phyloP scores from a whole-genome alignment of 495 filamentous ascomycete species.

The Hypoxylon subgilvum region DNA sequence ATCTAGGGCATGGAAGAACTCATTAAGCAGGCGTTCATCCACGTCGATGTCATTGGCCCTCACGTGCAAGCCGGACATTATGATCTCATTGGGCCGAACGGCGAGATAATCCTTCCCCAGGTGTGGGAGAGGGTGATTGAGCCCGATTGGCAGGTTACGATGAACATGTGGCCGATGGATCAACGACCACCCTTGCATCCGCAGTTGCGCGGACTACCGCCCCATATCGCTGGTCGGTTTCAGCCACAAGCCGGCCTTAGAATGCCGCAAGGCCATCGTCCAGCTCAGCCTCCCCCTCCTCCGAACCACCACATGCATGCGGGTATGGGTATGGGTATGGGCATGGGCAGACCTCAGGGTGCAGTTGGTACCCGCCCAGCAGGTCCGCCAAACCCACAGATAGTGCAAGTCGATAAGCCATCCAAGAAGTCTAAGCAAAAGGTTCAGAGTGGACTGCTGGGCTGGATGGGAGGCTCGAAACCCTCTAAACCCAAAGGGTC shows the following conservation, averaged over 20 bases:
- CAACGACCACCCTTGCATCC: conserved; percentile 32
- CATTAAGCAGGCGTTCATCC: conserved; percentile 85
- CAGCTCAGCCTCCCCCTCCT: conserved; percentile 13
- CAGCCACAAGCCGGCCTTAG: background rate
- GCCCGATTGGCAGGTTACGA: conserved; percentile 87
- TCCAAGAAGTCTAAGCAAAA: conserved; percentile 37
- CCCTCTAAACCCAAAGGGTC: conserved; percentile 41
- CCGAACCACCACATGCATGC: conserved; percentile 5
- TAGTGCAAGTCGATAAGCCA: conserved; percentile 31
- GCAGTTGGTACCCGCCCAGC: background rate
- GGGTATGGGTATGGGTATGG: conserved; percentile 11
- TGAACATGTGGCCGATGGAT: conserved; percentile 96
- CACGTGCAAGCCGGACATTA: conserved; percentile 87
- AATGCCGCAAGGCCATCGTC: background rate
- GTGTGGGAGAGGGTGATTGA: conserved; percentile 86
- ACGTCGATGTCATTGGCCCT: conserved; percentile 80
- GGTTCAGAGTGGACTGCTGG: conserved; percentile 39
- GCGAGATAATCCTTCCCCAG: conserved; percentile 85
- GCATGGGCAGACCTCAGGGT: conserved; percentile 2
- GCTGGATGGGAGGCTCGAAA: conserved; percentile 46
- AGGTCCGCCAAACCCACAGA: conserved; percentile 3
- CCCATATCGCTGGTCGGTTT: conserved; percentile 11
- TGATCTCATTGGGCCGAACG: conserved; percentile 81
- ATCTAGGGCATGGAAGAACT: conserved; percentile 80
- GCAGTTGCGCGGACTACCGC: conserved; percentile 14